Percentiles rank a stretch among this genome's conserved stretches.
Conservation (phyloP, 1,139 yeast genomes). For the Insectozyma bohioensis region DNA sequence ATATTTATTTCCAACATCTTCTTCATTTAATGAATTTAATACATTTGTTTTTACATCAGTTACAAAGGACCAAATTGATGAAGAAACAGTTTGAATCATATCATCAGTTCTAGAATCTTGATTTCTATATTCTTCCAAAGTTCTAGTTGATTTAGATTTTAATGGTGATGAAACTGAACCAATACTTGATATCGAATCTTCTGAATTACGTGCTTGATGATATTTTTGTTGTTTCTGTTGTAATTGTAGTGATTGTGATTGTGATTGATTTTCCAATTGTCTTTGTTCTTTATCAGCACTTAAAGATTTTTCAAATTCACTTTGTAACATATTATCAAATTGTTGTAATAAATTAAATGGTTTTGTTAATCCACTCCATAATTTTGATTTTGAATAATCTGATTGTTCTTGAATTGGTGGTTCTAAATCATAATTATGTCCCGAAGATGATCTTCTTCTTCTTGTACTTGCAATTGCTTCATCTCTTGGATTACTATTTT, state of each 20-base stretch:
- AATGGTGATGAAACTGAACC: conserved; percentile 28
- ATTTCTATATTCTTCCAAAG: conserved; percentile 2
- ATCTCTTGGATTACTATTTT: conserved; percentile 33
- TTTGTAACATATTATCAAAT: conserved; percentile 64
- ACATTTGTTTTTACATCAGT: conserved; percentile 44
- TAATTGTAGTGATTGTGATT: background rate
- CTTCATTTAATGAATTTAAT: conserved; percentile 36
- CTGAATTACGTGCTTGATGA: conserved; percentile 23
- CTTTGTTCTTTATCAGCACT: conserved; percentile 15
- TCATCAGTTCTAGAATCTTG: conserved; percentile 24
- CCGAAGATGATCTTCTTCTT: conserved; percentile 16
- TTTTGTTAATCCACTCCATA: conserved; percentile 41
- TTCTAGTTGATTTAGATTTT: conserved; percentile 20
- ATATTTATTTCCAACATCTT: no score
- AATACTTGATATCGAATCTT: conserved; percentile 28
- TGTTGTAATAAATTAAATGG: conserved; percentile 67
- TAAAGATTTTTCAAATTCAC: conserved; percentile 60
- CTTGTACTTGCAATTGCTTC: conserved; percentile 36
- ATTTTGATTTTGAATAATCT: conserved; percentile 17
- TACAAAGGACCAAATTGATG: conserved; percentile 48
- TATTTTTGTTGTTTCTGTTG: conserved; percentile 3
- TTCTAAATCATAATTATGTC: conserved; percentile 10
- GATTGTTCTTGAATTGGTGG: conserved; percentile 1
- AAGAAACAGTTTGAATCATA: conserved; percentile 43
- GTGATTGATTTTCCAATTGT: background rate